These are phyloP conservation scores for Aspergillus sp. DNA, from an alignment of 2,329 filamentous ascomycete species.

Conservation along the genomic window DNA sequence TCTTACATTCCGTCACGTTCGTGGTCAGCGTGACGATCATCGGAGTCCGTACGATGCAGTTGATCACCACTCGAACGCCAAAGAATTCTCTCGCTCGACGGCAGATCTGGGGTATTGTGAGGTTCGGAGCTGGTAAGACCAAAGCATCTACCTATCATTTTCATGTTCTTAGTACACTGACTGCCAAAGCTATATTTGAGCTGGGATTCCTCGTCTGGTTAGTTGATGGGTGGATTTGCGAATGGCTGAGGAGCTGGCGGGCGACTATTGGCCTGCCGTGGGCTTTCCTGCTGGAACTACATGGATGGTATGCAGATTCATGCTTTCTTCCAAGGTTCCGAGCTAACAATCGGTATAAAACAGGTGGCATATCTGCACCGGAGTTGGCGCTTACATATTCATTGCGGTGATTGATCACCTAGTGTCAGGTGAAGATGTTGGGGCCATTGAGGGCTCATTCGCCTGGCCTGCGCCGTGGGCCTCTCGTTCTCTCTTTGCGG, in stretches of 20 bases:
- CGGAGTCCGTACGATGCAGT: slow-evolving; percentile 18
- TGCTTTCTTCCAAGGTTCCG: background rate
- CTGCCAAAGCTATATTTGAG: slow-evolving; percentile 21
- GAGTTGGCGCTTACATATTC: slow-evolving; percentile 26
- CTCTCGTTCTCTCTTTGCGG: slow-evolving; percentile 19
- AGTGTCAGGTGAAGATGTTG: slow-evolving; percentile 15
- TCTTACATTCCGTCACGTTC: slow-evolving; percentile 21
- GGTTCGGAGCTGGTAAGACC: slow-evolving; percentile 21
- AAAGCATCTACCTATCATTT: too few relatives aligned
- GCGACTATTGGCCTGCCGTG: slow-evolving; percentile 26
- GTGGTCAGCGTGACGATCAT: slow-evolving; percentile 17
- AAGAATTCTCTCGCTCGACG: slow-evolving; percentile 12
- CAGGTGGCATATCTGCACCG: slow-evolving; percentile 29
- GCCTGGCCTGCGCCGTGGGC: slow-evolving; percentile 28
- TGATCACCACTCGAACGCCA: slow-evolving; percentile 15
- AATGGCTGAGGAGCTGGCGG: slow-evolving; percentile 20
- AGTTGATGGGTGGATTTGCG: slow-evolving; percentile 29
- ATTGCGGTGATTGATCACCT: slow-evolving; percentile 26
- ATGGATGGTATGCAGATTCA: slow-evolving; percentile 30
- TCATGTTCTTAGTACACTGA: background rate
- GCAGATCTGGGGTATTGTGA: slow-evolving; percentile 23
- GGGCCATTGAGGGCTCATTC: slow-evolving; percentile 10
- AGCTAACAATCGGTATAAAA: background rate
- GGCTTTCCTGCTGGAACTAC: slow-evolving; percentile 32
- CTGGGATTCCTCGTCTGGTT: slow-evolving; percentile 27